phyloP scores from a whole-genome alignment of 495 filamentous ascomycete species.

The Xylaria castorea region DNA sequence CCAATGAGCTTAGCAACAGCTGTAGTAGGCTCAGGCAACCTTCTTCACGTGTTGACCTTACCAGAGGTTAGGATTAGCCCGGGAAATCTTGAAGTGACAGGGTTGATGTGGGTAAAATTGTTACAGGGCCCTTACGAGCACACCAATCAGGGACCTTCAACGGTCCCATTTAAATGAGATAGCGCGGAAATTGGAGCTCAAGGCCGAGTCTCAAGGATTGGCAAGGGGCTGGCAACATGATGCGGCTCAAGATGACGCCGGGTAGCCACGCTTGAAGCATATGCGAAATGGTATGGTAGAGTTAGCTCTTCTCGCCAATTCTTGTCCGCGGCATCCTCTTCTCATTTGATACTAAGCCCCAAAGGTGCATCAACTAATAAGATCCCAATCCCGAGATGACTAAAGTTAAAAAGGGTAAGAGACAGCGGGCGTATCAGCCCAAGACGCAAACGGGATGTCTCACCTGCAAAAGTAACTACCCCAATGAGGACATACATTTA shows the following conservation, averaged over 20 bases:
- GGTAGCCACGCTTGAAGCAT: not conserved
- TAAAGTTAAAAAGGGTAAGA: constrained; percentile 18
- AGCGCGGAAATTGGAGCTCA: not conserved
- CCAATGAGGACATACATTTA: not conserved
- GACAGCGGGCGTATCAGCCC: constrained; percentile 18
- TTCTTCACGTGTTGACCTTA: not conserved
- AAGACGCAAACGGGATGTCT: constrained; percentile 17
- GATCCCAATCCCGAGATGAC: not conserved
- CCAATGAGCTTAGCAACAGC: not conserved
- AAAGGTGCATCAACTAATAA: not conserved
- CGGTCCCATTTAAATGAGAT: not conserved
- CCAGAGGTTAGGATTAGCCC: not conserved
- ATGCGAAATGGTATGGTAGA: not conserved
- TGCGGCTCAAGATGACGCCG: not conserved
- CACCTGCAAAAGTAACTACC: constrained; percentile 16
- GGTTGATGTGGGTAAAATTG: not conserved
- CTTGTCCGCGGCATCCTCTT: not conserved
- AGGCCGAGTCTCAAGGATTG: no score
- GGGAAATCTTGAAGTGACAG: not conserved
- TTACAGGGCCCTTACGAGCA: constrained; percentile 23
- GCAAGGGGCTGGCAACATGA: not conserved
- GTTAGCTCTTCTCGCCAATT: not conserved
- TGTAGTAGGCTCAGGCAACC: not conserved
- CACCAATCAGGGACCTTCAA: not conserved
- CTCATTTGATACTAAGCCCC: not conserved